Base-by-base conservation (phyloP, 1,284 basidiomycete species). In the Fomitopsis palustris region DNA sequence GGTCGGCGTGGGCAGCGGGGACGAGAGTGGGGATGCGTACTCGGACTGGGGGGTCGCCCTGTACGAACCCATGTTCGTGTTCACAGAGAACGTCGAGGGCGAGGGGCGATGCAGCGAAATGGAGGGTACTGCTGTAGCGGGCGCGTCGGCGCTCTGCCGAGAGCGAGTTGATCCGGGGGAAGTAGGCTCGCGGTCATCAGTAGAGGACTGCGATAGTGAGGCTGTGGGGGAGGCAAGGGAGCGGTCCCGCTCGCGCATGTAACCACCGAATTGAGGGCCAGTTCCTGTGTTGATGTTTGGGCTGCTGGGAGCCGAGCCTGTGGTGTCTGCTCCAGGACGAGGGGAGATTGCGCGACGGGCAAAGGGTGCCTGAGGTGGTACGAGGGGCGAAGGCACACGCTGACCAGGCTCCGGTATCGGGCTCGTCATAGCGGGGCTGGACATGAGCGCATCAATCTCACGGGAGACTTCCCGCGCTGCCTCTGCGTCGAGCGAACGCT, bases 391-490 rank as follows among this genome's bases (percentile, higher is more conserved):
- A 16, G 69, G 70, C 1, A 59, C 42, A 9, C 45, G 59, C 29
- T 62, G 53, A 19, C 43, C 14, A 9, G 65, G 55, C 12, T 45
- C 35, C 31, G 59, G 62, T 39, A 51, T 42, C 25, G 64, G 61
- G 25, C 61, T 61, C 25, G 8, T 49, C 29, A 52, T 21, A 16
- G 78, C 75, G 2, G 82, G 76, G 59, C 67, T 78, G 62, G 81
- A 81, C 58, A 76, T 78, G 19, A 88, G 69, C 6, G 79, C 75
- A 59, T 87, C 85, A 57, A 90, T 66, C 67, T 89, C 88, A 10
- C 81, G 79, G 9, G 81, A 79, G 2, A 92, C 78, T 69, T 88
- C 86, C 17, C 84, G 78, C 3, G 87, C 87, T 21, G 85, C 88
- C 9, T 87, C 87, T 2, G 81, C 83, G 64, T 86, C 83, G 29